Conservation (phyloP, 805 yeast species). For the Teunomyces kruisii region DNA sequence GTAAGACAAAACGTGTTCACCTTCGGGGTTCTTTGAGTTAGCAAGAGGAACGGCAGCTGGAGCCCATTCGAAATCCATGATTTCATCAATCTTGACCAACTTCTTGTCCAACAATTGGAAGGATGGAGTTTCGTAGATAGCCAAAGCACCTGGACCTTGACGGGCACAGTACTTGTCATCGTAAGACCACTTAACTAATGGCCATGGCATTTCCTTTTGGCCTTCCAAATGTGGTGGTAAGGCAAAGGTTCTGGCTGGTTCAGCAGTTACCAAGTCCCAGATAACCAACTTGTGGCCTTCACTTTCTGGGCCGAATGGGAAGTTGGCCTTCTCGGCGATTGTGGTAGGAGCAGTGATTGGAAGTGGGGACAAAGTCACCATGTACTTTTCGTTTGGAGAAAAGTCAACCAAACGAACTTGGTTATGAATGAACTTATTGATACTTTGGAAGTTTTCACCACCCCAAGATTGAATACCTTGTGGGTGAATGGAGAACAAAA, state of each 20-base stretch:
- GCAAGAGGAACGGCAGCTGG: slow-evolving; percentile 79
- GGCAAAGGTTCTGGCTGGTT: slow-evolving; percentile 87
- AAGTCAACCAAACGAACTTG: slow-evolving; percentile 87
- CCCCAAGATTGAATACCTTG: slow-evolving; percentile 98
- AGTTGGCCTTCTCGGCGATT: slow-evolving; percentile 63
- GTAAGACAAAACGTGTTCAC: slow-evolving; percentile 73
- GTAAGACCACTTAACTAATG: slow-evolving; percentile 91
- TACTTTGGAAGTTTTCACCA: slow-evolving; percentile 71
- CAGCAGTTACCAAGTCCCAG: slow-evolving; percentile 86
- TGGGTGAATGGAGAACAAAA: slow-evolving; percentile 81
- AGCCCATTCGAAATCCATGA: slow-evolving; percentile 91
- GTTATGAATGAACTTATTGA: slow-evolving; percentile 81
- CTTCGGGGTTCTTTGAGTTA: slow-evolving; percentile 50
- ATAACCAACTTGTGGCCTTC: slow-evolving; percentile 92
- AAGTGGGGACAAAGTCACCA: slow-evolving; percentile 86
- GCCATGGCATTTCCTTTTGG: slow-evolving; percentile 84
- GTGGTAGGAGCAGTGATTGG: slow-evolving; percentile 67
- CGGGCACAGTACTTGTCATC: slow-evolving; percentile 95
- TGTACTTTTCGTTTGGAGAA: slow-evolving; percentile 86
- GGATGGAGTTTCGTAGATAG: slow-evolving; percentile 77
- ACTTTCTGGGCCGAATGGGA: slow-evolving; percentile 83
- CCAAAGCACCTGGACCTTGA: slow-evolving; percentile 88
- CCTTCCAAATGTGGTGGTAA: slow-evolving; percentile 71
- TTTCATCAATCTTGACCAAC: slow-evolving; percentile 76
- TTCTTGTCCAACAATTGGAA: slow-evolving; percentile 87